Conservation (phyloP, 805 yeast genomes). For the Metschnikowia borealis region DNA sequence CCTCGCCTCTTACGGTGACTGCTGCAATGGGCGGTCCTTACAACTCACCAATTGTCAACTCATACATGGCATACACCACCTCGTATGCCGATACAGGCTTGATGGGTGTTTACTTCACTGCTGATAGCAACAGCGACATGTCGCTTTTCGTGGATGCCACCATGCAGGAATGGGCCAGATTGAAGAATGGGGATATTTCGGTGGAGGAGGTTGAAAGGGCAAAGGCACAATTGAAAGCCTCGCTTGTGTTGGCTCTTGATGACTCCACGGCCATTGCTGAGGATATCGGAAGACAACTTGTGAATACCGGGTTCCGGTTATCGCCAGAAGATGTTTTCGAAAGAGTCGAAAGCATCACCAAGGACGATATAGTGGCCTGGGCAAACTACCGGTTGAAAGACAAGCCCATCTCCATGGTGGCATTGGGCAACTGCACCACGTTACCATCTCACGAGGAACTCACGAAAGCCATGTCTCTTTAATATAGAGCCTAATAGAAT, state of each 20-base stretch:
- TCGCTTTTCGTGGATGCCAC: constrained; percentile 70
- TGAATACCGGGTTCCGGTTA: constrained; percentile 81
- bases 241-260: constrained; percentile 81
- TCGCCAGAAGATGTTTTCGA: constrained; percentile 71
- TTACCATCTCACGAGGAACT: constrained; percentile 68
- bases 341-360: constrained; percentile 73
- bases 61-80: constrained; percentile 94
- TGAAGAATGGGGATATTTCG: constrained; percentile 71
- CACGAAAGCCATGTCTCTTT: constrained; percentile 32
- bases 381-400: constrained; percentile 74
- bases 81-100: constrained; percentile 96
- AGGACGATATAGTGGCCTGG: constrained; percentile 80
- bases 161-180: constrained; percentile 82
- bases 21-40: constrained; percentile 55
- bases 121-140: constrained; percentile 69
- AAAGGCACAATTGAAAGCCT: constrained; percentile 91
- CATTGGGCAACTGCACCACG: constrained; percentile 73
- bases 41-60: constrained; percentile 73
- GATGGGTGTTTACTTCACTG: constrained; percentile 93
- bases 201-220: constrained; percentile 90
- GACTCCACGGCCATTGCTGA: constrained; percentile 96
- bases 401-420: constrained; percentile 87
- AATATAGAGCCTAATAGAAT: neutral
- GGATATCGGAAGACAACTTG: constrained; percentile 95
- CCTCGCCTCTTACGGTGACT: constrained; percentile 77